A percentile compares a stretch with the other conserved stretches of the same genome.
Conservation (phyloP, 495 filamentous ascomycete species). For the Paragyromitra xinjiangensis region DNA sequence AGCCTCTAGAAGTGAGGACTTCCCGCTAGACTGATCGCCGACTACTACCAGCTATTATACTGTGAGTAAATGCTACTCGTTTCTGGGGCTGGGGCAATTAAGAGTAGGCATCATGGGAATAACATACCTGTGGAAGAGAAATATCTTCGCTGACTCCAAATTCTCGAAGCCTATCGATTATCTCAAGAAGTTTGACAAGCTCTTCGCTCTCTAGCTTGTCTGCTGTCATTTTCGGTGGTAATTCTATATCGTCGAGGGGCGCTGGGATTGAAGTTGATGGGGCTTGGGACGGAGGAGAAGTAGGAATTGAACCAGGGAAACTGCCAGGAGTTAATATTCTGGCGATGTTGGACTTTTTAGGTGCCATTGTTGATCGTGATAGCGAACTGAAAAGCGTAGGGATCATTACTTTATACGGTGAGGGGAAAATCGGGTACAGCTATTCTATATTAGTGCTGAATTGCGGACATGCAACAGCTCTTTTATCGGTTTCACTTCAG, state of each 20-base stretch:
- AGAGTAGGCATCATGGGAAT: background rate
- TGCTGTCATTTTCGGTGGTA: background rate
- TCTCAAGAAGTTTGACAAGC: slow-evolving; percentile 54
- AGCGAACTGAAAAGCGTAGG: background rate
- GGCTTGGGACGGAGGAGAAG: background rate
- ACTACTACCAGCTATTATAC: slow-evolving; percentile 60
- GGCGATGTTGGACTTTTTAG: background rate
- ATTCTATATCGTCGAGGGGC: background rate
- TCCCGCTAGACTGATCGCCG: slow-evolving; percentile 60
- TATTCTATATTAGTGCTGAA: background rate
- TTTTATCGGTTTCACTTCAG: background rate
- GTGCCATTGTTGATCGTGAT: background rate
- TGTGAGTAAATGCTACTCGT: background rate
- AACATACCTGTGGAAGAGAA: slow-evolving; percentile 60
- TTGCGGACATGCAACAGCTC: background rate
- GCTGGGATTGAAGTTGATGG: background rate
- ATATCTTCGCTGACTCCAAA: slow-evolving; percentile 59
- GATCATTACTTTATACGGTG: slow-evolving; percentile 1
- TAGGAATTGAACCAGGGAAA: slow-evolving; percentile 10
- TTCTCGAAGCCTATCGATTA: slow-evolving; percentile 59
- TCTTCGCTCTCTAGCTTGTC: slow-evolving; percentile 48
- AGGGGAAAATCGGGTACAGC: slow-evolving; percentile 14
- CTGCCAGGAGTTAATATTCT: background rate
- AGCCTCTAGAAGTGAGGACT: slow-evolving; percentile 60
- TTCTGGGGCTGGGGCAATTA: background rate